Conservation (phyloP, 2,329 filamentous ascomycete genomes). For the Orbilia blumenaviensis region DNA sequence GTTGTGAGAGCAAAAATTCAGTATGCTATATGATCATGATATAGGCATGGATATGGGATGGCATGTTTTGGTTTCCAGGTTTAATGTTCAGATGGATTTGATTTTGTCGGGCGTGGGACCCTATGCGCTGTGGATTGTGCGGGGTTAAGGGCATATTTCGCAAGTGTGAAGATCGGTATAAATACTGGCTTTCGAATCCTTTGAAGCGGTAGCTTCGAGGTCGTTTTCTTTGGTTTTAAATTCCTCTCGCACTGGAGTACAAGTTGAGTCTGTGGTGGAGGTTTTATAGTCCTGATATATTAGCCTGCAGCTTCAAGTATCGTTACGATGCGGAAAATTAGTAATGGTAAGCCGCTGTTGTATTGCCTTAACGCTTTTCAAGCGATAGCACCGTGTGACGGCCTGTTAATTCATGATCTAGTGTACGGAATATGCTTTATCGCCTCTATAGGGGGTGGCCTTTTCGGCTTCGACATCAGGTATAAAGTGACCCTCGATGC, state of each 20-base stretch:
- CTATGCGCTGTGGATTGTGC: no score
- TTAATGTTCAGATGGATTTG: background rate
- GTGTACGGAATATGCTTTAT: conserved; percentile 71
- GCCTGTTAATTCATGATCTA: conserved; percentile 14
- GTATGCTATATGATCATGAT: background rate
- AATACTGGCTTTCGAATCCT: background rate
- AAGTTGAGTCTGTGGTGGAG: background rate
- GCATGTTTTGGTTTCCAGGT: background rate
- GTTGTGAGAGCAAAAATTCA: background rate
- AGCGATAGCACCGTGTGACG: no score
- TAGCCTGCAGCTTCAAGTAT: background rate
- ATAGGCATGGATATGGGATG: background rate
- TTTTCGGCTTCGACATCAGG: conserved; percentile 82
- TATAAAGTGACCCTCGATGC: no score
- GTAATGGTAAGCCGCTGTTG: conserved; percentile 12
- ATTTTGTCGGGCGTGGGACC: background rate
- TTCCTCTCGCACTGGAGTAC: no score
- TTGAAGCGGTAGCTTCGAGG: background rate
- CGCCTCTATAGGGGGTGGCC: conserved; percentile 69
- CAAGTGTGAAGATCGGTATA: conserved; percentile 9
- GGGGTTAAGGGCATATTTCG: no score
- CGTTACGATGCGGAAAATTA: conserved; percentile 6
- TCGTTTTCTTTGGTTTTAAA: no score
- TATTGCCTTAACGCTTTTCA: no score
- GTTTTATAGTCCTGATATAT: background rate